Conservation (phyloP, 306 rosid species). For the Trifolium fragiferum region DNA sequence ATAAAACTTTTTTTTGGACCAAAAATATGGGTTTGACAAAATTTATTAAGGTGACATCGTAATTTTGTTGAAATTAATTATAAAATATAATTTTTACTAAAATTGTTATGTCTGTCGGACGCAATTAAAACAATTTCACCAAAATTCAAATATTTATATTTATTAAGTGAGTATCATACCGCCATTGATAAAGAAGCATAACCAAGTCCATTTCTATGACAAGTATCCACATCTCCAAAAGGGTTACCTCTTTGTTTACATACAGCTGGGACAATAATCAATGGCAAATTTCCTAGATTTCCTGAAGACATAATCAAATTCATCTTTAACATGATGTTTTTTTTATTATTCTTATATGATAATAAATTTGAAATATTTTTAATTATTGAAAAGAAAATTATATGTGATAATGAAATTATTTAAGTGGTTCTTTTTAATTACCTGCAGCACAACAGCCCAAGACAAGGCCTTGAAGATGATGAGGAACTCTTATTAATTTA, state of each 20-base stretch:
- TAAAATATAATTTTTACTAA: no score
- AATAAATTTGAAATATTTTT: no score
- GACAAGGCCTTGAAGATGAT: slow-evolving; percentile 53
- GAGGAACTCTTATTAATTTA: slow-evolving; percentile 53
- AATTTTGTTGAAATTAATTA: no score
- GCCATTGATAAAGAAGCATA: slow-evolving; percentile 58
- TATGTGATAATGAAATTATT: no score
- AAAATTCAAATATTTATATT: no score
- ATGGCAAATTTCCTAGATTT: slow-evolving; percentile 49
- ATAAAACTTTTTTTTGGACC: no score
- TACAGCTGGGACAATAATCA: slow-evolving; percentile 49
- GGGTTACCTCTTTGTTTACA: slow-evolving; percentile 45
- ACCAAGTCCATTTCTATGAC: slow-evolving; percentile 48
- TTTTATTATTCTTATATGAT: background rate
- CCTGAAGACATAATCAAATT: slow-evolving; percentile 33
- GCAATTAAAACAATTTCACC: no score
- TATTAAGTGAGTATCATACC: slow-evolving; percentile 24
- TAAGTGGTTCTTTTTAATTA: background rate
- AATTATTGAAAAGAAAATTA: no score
- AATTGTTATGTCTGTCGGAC: no score
- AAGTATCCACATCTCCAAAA: slow-evolving; percentile 50
- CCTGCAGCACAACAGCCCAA: slow-evolving; percentile 59
- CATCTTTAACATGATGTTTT: background rate
- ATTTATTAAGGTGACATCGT: no score
- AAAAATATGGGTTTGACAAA: no score